Percentiles rank a stretch among this genome's conserved stretches.
phyloP scores from a whole-genome alignment of 2,329 filamentous ascomycete genomes.

The Penicillium crustosum region DNA sequence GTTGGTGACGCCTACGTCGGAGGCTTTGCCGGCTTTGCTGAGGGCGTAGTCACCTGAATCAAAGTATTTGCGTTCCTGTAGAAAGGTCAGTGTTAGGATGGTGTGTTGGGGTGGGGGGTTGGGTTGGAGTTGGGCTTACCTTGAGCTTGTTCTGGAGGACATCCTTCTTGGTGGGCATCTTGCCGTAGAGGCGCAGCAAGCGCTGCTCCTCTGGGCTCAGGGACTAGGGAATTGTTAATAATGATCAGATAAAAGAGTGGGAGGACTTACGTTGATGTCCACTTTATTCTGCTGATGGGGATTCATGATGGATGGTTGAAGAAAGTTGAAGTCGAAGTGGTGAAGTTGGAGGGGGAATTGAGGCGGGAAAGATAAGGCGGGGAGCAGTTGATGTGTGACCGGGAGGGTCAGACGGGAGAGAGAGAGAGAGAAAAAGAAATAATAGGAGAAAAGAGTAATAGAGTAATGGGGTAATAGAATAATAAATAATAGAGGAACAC shows the following conservation, averaged over 20 bases:
- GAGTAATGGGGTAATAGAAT: background rate
- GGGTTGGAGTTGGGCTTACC: conserved; percentile 41
- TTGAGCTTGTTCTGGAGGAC: conserved; percentile 97
- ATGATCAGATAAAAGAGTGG: background rate
- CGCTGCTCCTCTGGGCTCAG: conserved; percentile 93
- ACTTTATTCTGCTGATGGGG: conserved; percentile 98
- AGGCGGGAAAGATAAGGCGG: conserved; percentile 10
- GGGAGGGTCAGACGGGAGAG: background rate
- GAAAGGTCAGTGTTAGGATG: background rate
- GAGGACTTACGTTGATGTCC: conserved; percentile 80
- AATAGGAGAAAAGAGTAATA: background rate
- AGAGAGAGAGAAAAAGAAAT: background rate
- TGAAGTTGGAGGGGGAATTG: conserved; percentile 1
- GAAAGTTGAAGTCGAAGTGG: conserved; percentile 1
- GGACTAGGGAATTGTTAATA: conserved; percentile 56
- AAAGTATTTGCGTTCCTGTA: conserved; percentile 94
- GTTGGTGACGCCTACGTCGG: conserved; percentile 86
- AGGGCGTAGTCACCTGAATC: conserved; percentile 95
- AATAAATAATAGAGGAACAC: background rate
- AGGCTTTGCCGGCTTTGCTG: conserved; percentile 95
- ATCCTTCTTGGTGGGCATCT: conserved; percentile 94
- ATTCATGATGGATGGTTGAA: conserved; percentile 65
- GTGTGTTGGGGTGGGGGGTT: background rate
- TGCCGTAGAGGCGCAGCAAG: conserved; percentile 95
- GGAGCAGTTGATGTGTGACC: conserved; percentile 7